Percentiles rank a stretch among this genome's conserved stretches.
phyloP scores from a whole-genome alignment of 129 eudicot genomes.

The Flaveria trinervia region DNA sequence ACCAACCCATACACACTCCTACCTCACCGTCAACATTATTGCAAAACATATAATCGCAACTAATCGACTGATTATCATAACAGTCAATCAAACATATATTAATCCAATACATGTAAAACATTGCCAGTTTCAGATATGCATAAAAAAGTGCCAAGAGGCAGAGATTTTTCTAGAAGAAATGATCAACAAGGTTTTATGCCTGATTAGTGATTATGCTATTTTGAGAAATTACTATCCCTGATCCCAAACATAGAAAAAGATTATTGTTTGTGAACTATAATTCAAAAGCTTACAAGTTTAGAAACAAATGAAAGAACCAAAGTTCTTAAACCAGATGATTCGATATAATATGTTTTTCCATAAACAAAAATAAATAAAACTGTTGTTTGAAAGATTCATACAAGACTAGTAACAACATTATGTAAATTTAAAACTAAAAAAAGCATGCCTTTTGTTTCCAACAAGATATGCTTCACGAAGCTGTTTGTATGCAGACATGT shows the following conservation, averaged over 20 bases:
- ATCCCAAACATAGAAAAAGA: constrained; percentile 17
- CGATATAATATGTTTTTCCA: background rate
- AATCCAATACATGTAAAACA: too few species aligned
- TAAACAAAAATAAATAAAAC: background rate
- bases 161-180: constrained; percentile 23
- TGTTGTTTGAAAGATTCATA: constrained; percentile 1
- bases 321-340: background rate
- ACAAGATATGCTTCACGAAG: constrained; percentile 47
- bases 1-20: too few species aligned
- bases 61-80: too few species aligned
- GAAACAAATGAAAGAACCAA: background rate
- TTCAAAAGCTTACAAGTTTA: constrained; percentile 18
- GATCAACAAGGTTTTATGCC: constrained; percentile 23
- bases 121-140: too few species aligned
- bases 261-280: background rate
- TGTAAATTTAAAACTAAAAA: constrained; percentile 36
- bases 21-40: too few species aligned
- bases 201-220: constrained; percentile 19
- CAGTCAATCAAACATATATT: background rate
- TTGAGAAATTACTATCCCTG: background rate
- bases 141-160: constrained; percentile 2
- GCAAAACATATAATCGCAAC: too few species aligned
- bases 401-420: background rate
- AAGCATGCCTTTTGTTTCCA: constrained; percentile 46
- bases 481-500: constrained; percentile 69